Percentiles rank a stretch among this genome's conserved stretches.
Conservation (phyloP, 768 basidiomycete species). For the Glaciozyma martinii region DNA sequence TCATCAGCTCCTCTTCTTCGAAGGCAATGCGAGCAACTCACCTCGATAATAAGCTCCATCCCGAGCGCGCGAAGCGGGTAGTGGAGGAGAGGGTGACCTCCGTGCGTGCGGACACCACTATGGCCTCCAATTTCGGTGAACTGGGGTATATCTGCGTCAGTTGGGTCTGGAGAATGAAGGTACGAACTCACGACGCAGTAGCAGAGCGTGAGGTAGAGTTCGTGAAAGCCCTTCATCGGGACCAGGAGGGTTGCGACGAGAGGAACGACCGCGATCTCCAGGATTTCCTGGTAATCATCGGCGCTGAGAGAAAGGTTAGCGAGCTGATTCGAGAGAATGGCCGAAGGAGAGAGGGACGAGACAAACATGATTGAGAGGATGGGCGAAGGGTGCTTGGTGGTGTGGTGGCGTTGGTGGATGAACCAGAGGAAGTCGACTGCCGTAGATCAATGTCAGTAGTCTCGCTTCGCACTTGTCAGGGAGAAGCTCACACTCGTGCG, state of each 20-base stretch:
- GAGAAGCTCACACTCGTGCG: background rate
- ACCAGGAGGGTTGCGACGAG: conserved; percentile 8
- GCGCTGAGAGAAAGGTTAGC: conserved; percentile 1
- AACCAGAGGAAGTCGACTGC: background rate
- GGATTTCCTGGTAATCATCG: conserved; percentile 8
- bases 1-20: too few relatives aligned
- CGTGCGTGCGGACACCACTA: too few relatives aligned
- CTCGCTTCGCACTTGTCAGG: too few relatives aligned
- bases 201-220: conserved; percentile 4
- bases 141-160: background rate
- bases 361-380: conserved; percentile 2
- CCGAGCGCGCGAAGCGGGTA: too few relatives aligned
- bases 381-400: background rate
- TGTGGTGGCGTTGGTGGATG: background rate
- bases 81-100: too few relatives aligned
- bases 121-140: too few relatives aligned
- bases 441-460: too few relatives aligned
- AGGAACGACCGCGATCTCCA: conserved; percentile 12
- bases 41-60: too few relatives aligned
- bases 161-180: too few relatives aligned
- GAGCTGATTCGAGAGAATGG: too few relatives aligned
- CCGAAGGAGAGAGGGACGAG: too few relatives aligned
- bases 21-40: too few relatives aligned
- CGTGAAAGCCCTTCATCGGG: conserved; percentile 17
- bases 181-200: background rate